Conservation (phyloP, 2,329 filamentous ascomycete species). For the Peltaster fructicola region DNA sequence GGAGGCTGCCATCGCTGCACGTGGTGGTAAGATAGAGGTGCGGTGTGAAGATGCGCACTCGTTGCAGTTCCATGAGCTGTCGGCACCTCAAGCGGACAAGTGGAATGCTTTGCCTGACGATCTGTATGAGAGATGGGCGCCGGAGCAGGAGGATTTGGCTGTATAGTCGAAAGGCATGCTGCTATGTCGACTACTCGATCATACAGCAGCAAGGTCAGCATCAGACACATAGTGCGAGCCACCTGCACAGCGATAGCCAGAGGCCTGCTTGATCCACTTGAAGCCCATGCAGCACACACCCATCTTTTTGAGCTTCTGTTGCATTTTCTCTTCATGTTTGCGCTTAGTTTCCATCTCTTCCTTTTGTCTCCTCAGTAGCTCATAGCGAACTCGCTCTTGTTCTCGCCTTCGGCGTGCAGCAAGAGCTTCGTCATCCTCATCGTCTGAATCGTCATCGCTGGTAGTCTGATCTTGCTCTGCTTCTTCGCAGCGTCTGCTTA, state of each 20-base stretch:
- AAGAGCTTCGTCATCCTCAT: constrained; percentile 5
- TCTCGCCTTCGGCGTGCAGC: constrained; percentile 7
- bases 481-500: constrained; percentile 14
- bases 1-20: no score
- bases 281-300: constrained; percentile 41
- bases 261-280: constrained; percentile 40
- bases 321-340: constrained; percentile 24
- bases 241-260: constrained; percentile 45
- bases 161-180: no score
- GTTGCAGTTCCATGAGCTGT: no score
- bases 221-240: constrained; percentile 39
- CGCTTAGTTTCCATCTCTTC: constrained; percentile 13
- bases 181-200: no score
- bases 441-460: constrained; percentile 4
- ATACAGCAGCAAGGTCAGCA: no score
- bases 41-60: no score
- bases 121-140: no score
- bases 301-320: constrained; percentile 33
- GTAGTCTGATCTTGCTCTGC: constrained; percentile 10
- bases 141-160: no score
- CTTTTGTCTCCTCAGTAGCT: constrained; percentile 12
- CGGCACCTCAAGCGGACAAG: no score
- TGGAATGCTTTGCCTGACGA: no score
- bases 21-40: no score
- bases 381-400: neutral